Percentiles rank a stretch among this genome's conserved stretches.
Conservation (phyloP, 805 yeast genomes). For the Blastobotrys terrestris region DNA sequence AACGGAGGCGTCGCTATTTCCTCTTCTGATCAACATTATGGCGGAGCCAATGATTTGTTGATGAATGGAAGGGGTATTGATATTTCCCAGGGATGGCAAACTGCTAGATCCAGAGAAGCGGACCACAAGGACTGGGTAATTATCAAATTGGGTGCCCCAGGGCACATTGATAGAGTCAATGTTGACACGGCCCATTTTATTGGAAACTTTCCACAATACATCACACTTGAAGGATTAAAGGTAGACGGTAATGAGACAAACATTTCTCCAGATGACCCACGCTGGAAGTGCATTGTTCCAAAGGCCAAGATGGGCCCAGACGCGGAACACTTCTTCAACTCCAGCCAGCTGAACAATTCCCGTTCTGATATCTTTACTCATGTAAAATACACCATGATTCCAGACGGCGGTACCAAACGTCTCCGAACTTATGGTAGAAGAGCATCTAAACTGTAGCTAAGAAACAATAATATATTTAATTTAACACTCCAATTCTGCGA, state of each 20-base stretch:
- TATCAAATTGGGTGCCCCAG: constrained; percentile 71
- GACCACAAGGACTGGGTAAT: constrained; percentile 89
- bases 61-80: constrained; percentile 93
- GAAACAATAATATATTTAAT: neutral
- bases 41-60: constrained; percentile 80
- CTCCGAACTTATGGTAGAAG: constrained; percentile 68
- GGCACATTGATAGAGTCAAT: constrained; percentile 47
- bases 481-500: constrained; percentile 27
- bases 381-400: constrained; percentile 75
- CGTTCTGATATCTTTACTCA: constrained; percentile 46
- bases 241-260: constrained; percentile 18
- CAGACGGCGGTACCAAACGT: constrained; percentile 96
- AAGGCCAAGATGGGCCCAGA: constrained; percentile 78
- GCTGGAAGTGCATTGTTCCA: constrained; percentile 62
- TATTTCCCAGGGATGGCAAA: constrained; percentile 99
- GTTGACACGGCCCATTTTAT: constrained; percentile 91
- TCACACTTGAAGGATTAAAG: constrained; percentile 58
- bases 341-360: neutral
- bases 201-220: constrained; percentile 87
- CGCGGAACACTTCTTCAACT: constrained; percentile 56
- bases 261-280: constrained; percentile 36
- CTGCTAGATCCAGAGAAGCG: constrained; percentile 77
- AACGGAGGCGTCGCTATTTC: constrained; percentile 86
- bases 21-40: constrained; percentile 88
- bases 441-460: neutral